These are phyloP conservation scores for Macadamia integrifolia DNA, from an alignment of 164 flowering plant species.

Conservation along the genomic window DNA sequence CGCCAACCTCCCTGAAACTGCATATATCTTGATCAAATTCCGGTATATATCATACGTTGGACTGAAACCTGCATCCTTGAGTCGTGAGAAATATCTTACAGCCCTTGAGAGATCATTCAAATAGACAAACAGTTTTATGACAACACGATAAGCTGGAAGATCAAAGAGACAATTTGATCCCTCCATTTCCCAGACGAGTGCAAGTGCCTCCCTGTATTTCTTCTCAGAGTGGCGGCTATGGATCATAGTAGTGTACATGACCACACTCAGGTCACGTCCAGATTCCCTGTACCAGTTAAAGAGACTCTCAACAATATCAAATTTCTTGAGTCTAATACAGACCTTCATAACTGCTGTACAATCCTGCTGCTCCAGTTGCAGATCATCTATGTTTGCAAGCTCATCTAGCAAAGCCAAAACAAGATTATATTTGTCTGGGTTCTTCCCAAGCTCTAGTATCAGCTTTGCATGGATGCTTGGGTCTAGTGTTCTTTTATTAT, in stretches of 20 bases:
- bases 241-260: slow-evolving; percentile 86
- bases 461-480: slow-evolving; percentile 71
- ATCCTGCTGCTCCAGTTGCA: slow-evolving; percentile 63
- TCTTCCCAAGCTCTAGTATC: slow-evolving; percentile 64
- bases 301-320: slow-evolving; percentile 63
- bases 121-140: slow-evolving; percentile 64
- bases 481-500: slow-evolving; percentile 48
- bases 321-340: slow-evolving; percentile 53
- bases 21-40: slow-evolving; percentile 50
- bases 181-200: slow-evolving; percentile 91
- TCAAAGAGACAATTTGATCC: slow-evolving; percentile 52
- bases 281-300: slow-evolving; percentile 65
- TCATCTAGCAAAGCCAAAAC: slow-evolving; percentile 52
- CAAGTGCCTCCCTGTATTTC: slow-evolving; percentile 68
- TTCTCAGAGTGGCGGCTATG: slow-evolving; percentile 54
- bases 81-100: slow-evolving; percentile 60
- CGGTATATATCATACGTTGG: slow-evolving; percentile 74
- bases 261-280: slow-evolving; percentile 50
- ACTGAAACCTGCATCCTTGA: slow-evolving; percentile 76
- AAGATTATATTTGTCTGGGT: slow-evolving; percentile 58
- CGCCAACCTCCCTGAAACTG: slow-evolving; percentile 58
- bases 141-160: slow-evolving; percentile 86
- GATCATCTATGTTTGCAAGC: slow-evolving; percentile 69
- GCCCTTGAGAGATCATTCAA: slow-evolving; percentile 69
- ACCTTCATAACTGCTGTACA: slow-evolving; percentile 85